Evolutionary conservation across 2,329 filamentous ascomycete genomes (phyloP).

Genomic region (Fusarium pseudocircinatum): DNA sequence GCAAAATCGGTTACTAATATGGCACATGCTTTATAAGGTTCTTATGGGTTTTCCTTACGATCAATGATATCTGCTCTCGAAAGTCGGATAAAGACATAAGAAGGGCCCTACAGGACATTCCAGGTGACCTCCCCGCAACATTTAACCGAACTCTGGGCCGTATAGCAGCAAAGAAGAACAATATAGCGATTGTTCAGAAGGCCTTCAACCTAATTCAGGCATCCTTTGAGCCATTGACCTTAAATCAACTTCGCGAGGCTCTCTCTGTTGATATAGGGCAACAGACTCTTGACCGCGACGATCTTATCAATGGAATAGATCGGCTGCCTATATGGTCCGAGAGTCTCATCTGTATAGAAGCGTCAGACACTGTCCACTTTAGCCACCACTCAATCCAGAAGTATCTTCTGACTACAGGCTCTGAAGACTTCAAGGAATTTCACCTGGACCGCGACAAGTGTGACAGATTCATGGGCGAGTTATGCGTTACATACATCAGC

Average conservation of each 20-base stretch:
- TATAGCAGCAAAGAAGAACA: background rate
- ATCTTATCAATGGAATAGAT: background rate
- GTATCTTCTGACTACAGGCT: background rate
- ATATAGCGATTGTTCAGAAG: background rate
- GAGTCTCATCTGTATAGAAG: slow-evolving; percentile 14
- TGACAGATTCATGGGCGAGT: background rate
- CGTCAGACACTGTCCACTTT: slow-evolving; percentile 17
- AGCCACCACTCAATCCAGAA: slow-evolving; percentile 24
- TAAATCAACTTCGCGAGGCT: slow-evolving; percentile 16
- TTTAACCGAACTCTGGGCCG: slow-evolving; percentile 13
- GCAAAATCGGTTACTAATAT: background rate
- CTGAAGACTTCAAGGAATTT: background rate
- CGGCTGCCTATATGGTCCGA: slow-evolving; percentile 9
- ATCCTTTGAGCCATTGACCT: background rate
- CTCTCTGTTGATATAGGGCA: slow-evolving; percentile 15
- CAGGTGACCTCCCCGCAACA: slow-evolving; percentile 3
- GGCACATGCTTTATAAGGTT: background rate
- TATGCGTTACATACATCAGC: slow-evolving; percentile 20
- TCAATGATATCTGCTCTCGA: slow-evolving; percentile 20
- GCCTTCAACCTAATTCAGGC: background rate
- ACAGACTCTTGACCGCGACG: background rate
- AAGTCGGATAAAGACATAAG: slow-evolving; percentile 15
- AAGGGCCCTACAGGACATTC: background rate
- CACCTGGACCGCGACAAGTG: background rate
- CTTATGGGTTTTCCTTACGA: slow-evolving; percentile 17